A percentile compares a stretch with the other conserved stretches of the same genome.
Conservation (phyloP, 176 grass and related monocot genomes). For the Aechmea fasciata region DNA sequence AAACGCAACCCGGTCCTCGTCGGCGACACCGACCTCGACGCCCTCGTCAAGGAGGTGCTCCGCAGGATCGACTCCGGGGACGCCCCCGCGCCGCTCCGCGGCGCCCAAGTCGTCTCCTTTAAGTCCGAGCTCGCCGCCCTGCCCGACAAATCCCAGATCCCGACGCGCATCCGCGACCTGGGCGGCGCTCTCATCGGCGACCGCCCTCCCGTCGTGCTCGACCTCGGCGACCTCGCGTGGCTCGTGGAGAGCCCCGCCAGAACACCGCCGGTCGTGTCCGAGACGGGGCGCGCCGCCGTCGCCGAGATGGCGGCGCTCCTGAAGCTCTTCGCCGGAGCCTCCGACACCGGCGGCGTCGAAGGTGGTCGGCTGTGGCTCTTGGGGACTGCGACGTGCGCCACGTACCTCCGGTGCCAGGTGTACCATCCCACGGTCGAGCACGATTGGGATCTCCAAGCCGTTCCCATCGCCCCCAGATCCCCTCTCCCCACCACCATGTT, state of each 20-base stretch:
- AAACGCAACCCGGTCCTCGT: constrained; percentile 25
- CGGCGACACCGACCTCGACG: constrained; percentile 9
- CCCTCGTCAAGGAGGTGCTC: constrained; percentile 5
- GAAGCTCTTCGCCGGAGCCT: not conserved
- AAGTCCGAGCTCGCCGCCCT: not conserved
- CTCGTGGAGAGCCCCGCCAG: constrained; percentile 29
- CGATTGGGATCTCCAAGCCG: constrained; percentile 19
- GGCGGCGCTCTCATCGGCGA: constrained; percentile 2
- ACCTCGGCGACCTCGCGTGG: constrained; percentile 61
- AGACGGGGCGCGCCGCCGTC: not conserved
- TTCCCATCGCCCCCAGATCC: constrained; percentile 5
- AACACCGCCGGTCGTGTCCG: not conserved
- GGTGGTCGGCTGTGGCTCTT: not conserved
- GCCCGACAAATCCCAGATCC: constrained; percentile 5
- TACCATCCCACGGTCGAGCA: constrained; percentile 12
- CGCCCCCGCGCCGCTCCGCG: not conserved
- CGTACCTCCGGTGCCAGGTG: constrained; percentile 22
- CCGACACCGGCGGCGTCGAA: no score
- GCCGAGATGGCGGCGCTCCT: constrained; percentile 10
- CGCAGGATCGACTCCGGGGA: constrained; percentile 9
- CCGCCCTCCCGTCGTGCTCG: not conserved
- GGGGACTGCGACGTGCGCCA: constrained; percentile 11
- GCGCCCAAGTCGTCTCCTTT: constrained; percentile 14
- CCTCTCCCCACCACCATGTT: not conserved
- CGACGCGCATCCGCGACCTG: constrained; percentile 14